Conservation (phyloP, 2,329 filamentous ascomycete genomes). For the Penicillium janthinellum region DNA sequence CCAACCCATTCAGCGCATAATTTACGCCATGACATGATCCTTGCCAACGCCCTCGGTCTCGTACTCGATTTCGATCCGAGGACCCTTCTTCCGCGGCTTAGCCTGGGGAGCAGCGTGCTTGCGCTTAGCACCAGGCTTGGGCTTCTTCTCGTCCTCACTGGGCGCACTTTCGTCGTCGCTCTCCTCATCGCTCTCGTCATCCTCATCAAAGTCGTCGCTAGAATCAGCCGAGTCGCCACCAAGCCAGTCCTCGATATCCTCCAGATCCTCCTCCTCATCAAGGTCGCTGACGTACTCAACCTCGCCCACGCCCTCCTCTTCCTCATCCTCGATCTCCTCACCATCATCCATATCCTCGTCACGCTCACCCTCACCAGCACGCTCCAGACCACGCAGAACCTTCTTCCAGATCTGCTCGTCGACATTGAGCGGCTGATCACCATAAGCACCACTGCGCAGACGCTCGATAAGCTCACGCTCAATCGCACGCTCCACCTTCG, state of each 20-base stretch:
- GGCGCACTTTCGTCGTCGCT: conserved; percentile 44
- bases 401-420: conserved; percentile 97
- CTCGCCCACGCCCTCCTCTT: conserved; percentile 70
- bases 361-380: conserved; percentile 76
- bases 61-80: conserved; percentile 74
- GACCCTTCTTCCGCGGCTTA: conserved; percentile 63
- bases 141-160: conserved; percentile 51
- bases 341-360: conserved; percentile 90
- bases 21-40: conserved; percentile 49
- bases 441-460: conserved; percentile 88
- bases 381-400: conserved; percentile 87
- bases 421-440: conserved; percentile 90
- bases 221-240: conserved; percentile 66
- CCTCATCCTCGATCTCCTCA: conserved; percentile 73
- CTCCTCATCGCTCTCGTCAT: conserved; percentile 59
- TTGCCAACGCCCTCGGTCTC: conserved; percentile 68
- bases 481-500: conserved; percentile 93
- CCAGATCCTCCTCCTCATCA: conserved; percentile 74
- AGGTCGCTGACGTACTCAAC: conserved; percentile 94
- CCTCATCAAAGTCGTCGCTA: conserved; percentile 49
- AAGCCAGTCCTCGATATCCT: conserved; percentile 97
- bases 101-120: conserved; percentile 56
- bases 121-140: conserved; percentile 55
- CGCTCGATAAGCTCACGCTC: conserved; percentile 93
- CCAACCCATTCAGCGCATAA: conserved; percentile 12